phyloP scores from a whole-genome alignment of 176 grass and related monocot genomes.

The Oryza rufipogon region DNA sequence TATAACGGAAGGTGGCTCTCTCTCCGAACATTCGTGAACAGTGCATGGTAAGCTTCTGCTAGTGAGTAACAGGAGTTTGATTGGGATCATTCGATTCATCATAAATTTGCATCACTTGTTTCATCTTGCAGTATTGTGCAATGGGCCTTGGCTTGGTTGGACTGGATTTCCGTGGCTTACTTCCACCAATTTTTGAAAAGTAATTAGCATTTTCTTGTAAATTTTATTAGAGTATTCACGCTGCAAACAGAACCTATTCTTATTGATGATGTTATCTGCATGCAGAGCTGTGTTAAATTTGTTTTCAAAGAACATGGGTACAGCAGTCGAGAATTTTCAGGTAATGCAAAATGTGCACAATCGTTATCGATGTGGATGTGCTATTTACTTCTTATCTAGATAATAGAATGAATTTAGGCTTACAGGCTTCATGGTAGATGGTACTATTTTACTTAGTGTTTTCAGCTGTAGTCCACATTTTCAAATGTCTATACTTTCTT shows the following conservation, averaged over 20 bases:
- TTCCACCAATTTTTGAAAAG: slow-evolving; percentile 97
- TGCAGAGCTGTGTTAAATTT: slow-evolving; percentile 87
- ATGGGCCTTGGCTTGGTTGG: slow-evolving; percentile 97
- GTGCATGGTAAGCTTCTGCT: slow-evolving; percentile 83
- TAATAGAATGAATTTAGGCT: not conserved
- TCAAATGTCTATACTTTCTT: slow-evolving; percentile 6
- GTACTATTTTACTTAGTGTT: not conserved
- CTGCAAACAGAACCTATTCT: not conserved
- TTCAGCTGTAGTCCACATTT: slow-evolving; percentile 9
- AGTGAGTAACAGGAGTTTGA: not conserved
- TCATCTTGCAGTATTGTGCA: slow-evolving; percentile 90
- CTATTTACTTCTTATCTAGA: slow-evolving; percentile 8
- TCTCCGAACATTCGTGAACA: slow-evolving; percentile 90
- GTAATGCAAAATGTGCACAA: slow-evolving; percentile 40
- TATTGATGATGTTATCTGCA: slow-evolving; percentile 38
- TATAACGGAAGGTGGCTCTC: slow-evolving; percentile 87
- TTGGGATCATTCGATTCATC: not conserved
- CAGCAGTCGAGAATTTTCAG: slow-evolving; percentile 94
- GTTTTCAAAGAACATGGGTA: slow-evolving; percentile 94
- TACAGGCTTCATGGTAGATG: not conserved
- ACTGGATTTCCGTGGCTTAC: slow-evolving; percentile 89
- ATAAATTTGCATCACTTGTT: slow-evolving; percentile 31
- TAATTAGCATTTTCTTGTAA: slow-evolving; percentile 48
- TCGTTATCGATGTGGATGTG: not conserved
- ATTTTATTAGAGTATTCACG: not conserved